Evolutionary conservation across 305 asterid genomes (phyloP), one percentile per base, ranked within the genome.

Genomic region (Ruellia speciosa): DNA sequence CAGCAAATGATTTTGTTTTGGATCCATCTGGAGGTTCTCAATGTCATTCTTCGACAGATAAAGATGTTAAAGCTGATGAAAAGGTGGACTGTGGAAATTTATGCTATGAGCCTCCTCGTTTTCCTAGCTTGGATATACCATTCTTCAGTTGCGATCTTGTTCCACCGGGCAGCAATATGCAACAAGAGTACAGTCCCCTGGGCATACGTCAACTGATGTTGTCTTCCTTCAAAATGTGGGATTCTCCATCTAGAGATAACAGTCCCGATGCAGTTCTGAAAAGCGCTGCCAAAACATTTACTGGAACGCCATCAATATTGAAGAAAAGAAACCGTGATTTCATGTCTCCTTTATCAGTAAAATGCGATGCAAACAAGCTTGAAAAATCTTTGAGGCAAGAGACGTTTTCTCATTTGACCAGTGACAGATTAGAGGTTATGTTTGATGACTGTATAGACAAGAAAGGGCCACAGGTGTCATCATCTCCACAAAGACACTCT

Each of bases 61-160:
- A 69, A 50, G 66, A 66, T 72, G 43, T 40, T 39, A 52, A 41
- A 63, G 62, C 60, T n/a, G 80, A 70, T 57, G 83, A 75, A 57
- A 82, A 67, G 15, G n/a, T 14, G 46, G 92, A 81, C 52, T 62
- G 82, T 15, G 94, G 99, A 63, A 69, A 83, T 73, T 74, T 93
- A 47, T 89, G 66, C 77, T 93, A 89, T 48, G 97, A 93, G 66
- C 97, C 99, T n/a, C 97, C 99, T 34, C 87, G 99, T 55, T 93
- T 93, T 72, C 99, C 99, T 45, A 83, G 93, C 83, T 76, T 89
- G 78, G 97, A 93, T 58, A 60, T 87, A 59, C 97, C 99, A 7
- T 89, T 93, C 77, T 83, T 89, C 55, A 86, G 93, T 63, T 93
- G 97, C 63, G 99, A 93, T 71, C 94, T 93, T 43, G 63, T 83